Percentiles rank a stretch among this genome's conserved stretches.
phyloP scores from a whole-genome alignment of 169 alveolate species.

The Amoebophrya sp. region DNA sequence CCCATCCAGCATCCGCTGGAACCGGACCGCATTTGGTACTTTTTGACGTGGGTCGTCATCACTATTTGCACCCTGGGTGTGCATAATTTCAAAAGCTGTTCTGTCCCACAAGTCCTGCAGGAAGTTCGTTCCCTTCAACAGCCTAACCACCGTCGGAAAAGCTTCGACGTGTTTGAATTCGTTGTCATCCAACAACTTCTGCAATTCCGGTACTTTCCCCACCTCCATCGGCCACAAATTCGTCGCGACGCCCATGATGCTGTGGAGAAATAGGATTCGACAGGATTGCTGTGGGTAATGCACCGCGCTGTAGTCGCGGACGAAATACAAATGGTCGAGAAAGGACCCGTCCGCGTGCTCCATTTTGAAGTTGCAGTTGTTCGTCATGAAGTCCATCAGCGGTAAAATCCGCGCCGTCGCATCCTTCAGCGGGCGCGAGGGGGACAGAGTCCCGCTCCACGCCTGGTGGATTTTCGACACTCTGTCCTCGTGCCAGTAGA shows the following conservation, averaged over 20 bases:
- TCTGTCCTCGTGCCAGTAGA: neutral
- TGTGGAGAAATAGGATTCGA: neutral
- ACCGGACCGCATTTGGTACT: neutral
- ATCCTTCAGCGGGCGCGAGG: neutral
- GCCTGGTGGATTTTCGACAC: neutral
- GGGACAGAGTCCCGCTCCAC: too few species aligned
- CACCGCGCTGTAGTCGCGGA: neutral
- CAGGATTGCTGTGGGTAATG: neutral
- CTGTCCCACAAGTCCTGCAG: neutral
- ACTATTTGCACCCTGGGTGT: too few species aligned
- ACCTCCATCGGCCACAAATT: neutral
- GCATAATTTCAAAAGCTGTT: too few species aligned
- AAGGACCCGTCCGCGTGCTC: neutral
- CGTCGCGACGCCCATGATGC: neutral
- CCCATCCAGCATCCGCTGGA: neutral
- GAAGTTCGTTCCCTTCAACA: neutral
- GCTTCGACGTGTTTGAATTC: neutral
- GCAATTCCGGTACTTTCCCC: neutral
- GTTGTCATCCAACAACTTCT: neutral
- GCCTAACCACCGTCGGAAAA: neutral
- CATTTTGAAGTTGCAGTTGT: neutral
- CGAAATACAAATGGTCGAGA: neutral
- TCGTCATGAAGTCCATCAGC: neutral
- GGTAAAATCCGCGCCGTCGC: neutral
- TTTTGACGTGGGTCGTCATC: neutral